These are phyloP conservation scores for Lyophyllum shimeji DNA, from an alignment of 768 basidiomycete genomes.

Conservation along the genomic window DNA sequence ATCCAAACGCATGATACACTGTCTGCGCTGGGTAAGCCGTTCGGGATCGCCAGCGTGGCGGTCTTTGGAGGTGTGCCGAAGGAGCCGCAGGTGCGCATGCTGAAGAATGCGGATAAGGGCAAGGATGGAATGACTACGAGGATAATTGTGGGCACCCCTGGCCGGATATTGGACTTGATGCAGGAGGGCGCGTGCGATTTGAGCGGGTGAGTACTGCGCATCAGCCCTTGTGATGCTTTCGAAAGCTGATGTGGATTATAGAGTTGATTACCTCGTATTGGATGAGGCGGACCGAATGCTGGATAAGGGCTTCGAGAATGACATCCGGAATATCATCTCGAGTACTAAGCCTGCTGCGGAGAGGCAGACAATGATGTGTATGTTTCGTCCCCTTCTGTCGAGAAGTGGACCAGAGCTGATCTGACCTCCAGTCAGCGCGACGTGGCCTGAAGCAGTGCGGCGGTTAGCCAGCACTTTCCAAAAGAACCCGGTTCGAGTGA, in stretches of 20 bases:
- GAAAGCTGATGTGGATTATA: conserved; percentile 25
- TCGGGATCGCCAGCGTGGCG: conserved; percentile 80
- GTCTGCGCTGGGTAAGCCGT: conserved; percentile 65
- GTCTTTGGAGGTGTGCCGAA: conserved; percentile 96
- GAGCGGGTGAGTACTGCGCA: conserved; percentile 50
- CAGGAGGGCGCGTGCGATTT: conserved; percentile 85
- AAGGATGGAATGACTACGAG: conserved; percentile 53
- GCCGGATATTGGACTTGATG: conserved; percentile 89
- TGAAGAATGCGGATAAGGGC: conserved; percentile 53
- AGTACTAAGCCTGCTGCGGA: conserved; percentile 63
- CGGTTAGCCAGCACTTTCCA: conserved; percentile 88
- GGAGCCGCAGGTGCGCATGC: conserved; percentile 70
- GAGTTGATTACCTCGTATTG: conserved; percentile 88
- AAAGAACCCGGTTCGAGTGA: conserved; percentile 81
- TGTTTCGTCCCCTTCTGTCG: conserved; percentile 28
- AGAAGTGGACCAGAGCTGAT: neutral
- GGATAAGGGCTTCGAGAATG: conserved; percentile 98
- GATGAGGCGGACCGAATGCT: conserved; percentile 99
- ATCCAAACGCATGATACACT: conserved; percentile 92
- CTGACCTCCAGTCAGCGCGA: conserved; percentile 77
- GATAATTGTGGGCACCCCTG: conserved; percentile 95
- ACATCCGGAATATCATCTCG: conserved; percentile 88
- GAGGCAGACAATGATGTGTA: conserved; percentile 94
- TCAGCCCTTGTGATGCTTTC: neutral
- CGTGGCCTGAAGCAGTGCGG: conserved; percentile 96